A percentile compares a stretch with the other conserved stretches of the same genome.
These are phyloP conservation scores for Podaxis pistillaris DNA, from an alignment of 768 basidiomycete species.

Conservation along the genomic window DNA sequence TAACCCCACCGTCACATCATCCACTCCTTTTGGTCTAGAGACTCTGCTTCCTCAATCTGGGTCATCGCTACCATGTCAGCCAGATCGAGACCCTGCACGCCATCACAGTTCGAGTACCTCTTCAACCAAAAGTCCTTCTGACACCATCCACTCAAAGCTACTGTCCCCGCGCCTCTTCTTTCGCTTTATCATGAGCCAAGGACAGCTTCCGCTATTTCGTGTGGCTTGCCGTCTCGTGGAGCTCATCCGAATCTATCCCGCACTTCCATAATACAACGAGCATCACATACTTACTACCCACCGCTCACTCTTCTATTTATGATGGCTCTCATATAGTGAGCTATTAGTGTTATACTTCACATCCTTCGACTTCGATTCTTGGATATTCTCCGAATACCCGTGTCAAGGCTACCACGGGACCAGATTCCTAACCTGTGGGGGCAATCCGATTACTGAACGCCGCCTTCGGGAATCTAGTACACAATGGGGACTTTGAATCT, in stretches of 20 bases:
- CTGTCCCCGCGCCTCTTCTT: background rate
- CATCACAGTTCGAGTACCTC: background rate
- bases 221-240: background rate
- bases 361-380: slow-evolving; percentile 14
- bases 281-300: background rate
- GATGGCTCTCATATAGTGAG: slow-evolving; percentile 1
- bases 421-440: background rate
- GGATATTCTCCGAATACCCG: slow-evolving; percentile 5
- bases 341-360: slow-evolving; percentile 7
- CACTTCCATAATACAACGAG: background rate
- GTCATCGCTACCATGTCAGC: background rate
- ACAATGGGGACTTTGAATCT: background rate
- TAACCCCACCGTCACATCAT: background rate
- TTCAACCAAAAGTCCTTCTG: background rate
- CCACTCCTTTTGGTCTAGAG: background rate
- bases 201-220: background rate
- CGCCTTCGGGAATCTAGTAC: slow-evolving; percentile 2
- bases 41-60: background rate
- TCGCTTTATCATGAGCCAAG: background rate
- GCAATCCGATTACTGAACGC: slow-evolving; percentile 7
- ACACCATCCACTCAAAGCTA: background rate
- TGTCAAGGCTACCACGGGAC: background rate
- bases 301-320: slow-evolving; percentile 5
- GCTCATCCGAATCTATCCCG: background rate
- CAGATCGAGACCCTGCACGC: background rate